These are phyloP conservation scores for Emydomyces testavorans DNA, from an alignment of 2,329 filamentous ascomycete species.

Conservation along the genomic window DNA sequence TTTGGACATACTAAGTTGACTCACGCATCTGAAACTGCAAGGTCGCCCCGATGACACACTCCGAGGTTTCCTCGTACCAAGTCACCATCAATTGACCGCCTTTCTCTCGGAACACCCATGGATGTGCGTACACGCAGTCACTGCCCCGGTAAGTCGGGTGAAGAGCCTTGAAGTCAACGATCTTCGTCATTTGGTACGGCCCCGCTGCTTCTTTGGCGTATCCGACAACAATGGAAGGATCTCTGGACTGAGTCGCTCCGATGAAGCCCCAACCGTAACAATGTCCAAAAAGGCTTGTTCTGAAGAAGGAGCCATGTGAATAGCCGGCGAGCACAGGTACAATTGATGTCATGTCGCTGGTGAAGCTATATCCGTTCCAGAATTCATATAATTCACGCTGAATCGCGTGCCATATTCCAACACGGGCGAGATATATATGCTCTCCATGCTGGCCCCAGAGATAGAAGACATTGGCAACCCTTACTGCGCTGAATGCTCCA, in stretches of 20 bases:
- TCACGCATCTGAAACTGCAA: slow-evolving; percentile 15
- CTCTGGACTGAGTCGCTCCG: slow-evolving; percentile 7
- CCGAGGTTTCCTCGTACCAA: slow-evolving; percentile 12
- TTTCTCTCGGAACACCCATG: slow-evolving; percentile 13
- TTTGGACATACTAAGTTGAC: neutral
- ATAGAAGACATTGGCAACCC: slow-evolving; percentile 12
- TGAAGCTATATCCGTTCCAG: slow-evolving; percentile 15
- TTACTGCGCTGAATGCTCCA: slow-evolving; percentile 15
- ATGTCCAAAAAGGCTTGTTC: slow-evolving; percentile 14
- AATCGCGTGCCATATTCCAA: slow-evolving; percentile 8
- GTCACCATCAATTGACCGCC: slow-evolving; percentile 13
- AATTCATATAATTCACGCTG: slow-evolving; percentile 13
- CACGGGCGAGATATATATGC: slow-evolving; percentile 15
- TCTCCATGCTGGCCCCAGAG: slow-evolving; percentile 13
- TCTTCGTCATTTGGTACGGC: slow-evolving; percentile 13
- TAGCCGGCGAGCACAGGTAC: slow-evolving; percentile 13
- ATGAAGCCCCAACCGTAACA: slow-evolving; percentile 14
- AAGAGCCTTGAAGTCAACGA: slow-evolving; percentile 6
- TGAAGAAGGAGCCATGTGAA: slow-evolving; percentile 12
- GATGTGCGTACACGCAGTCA: slow-evolving; percentile 14
- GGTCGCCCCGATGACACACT: slow-evolving; percentile 10
- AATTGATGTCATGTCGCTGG: slow-evolving; percentile 1
- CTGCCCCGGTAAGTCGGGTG: neutral
- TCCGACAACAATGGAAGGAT: slow-evolving; percentile 10
- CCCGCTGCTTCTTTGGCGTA: slow-evolving; percentile 10